A percentile compares a stretch with the other conserved stretches of the same genome.
phyloP scores from a whole-genome alignment of 2,329 filamentous ascomycete species.

The Apiospora koreana region DNA sequence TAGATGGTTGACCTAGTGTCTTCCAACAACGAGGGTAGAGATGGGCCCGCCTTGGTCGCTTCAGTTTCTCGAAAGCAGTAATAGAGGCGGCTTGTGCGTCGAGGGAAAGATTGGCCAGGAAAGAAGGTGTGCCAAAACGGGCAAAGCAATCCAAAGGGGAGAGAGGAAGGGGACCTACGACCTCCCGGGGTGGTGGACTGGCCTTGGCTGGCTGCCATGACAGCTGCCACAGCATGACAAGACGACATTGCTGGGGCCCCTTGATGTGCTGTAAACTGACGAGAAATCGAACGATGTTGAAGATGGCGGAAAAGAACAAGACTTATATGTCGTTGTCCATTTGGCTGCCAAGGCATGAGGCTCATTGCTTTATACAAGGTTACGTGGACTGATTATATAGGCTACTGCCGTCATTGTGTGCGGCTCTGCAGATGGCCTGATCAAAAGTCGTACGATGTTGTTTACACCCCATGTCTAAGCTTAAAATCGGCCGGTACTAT shows the following conservation, averaged over 20 bases:
- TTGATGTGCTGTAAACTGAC: background rate
- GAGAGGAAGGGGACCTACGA: background rate
- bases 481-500: conserved; percentile 8
- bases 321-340: conserved; percentile 7
- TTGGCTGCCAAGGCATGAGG: conserved; percentile 11
- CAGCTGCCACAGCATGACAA: background rate
- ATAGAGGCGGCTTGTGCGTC: background rate
- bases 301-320: background rate
- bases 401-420: background rate
- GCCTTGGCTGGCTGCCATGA: background rate
- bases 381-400: conserved; percentile 12
- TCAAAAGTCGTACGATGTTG: conserved; percentile 18
- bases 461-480: conserved; percentile 12
- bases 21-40: background rate
- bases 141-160: background rate
- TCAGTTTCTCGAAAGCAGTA: background rate
- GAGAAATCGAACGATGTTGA: conserved; percentile 11
- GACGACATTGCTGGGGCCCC: background rate
- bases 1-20: background rate
- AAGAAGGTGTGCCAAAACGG: background rate
- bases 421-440: conserved; percentile 15
- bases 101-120: background rate
- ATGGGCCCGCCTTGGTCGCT: background rate
- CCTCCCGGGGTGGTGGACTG: background rate
- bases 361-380: conserved; percentile 3